phyloP scores from a whole-genome alignment of 1,284 basidiomycete genomes.

The Moesziomyces parantarcticus region DNA sequence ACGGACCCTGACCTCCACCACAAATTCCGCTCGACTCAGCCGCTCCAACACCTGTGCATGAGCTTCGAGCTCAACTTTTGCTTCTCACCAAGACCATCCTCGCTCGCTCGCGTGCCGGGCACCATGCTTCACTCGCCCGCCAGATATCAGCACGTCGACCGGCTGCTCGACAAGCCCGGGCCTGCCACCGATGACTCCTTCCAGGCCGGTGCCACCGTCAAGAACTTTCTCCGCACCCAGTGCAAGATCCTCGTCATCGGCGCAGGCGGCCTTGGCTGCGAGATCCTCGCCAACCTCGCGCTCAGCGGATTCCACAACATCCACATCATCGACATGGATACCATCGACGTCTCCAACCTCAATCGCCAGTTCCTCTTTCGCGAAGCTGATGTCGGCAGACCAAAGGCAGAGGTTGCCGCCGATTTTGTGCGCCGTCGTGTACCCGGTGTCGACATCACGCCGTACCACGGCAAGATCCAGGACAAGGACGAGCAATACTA shows the following conservation, averaged over 20 bases:
- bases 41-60: too few relatives aligned
- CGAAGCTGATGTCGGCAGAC: constrained; percentile 88
- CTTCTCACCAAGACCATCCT: too few relatives aligned
- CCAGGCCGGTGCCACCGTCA: constrained; percentile 72
- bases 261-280: constrained; percentile 65
- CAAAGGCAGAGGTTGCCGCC: constrained; percentile 93
- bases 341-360: constrained; percentile 98
- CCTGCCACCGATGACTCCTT: constrained; percentile 57
- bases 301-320: constrained; percentile 92
- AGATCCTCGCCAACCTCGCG: constrained; percentile 64
- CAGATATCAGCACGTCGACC: constrained; percentile 68
- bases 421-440: constrained; percentile 87
- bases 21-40: too few relatives aligned
- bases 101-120: too few relatives aligned
- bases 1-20: too few relatives aligned
- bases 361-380: constrained; percentile 98
- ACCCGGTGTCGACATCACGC: constrained; percentile 90
- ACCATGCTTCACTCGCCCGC: constrained; percentile 16
- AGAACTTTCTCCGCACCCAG: constrained; percentile 82
- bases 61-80: too few relatives aligned
- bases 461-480: constrained; percentile 98
- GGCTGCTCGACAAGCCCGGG: constrained; percentile 81
- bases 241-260: constrained; percentile 95
- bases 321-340: constrained; percentile 99
- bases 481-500: constrained; percentile 97